phyloP scores from a whole-genome alignment of 305 asterid species.

The Fraxinus greggii region DNA sequence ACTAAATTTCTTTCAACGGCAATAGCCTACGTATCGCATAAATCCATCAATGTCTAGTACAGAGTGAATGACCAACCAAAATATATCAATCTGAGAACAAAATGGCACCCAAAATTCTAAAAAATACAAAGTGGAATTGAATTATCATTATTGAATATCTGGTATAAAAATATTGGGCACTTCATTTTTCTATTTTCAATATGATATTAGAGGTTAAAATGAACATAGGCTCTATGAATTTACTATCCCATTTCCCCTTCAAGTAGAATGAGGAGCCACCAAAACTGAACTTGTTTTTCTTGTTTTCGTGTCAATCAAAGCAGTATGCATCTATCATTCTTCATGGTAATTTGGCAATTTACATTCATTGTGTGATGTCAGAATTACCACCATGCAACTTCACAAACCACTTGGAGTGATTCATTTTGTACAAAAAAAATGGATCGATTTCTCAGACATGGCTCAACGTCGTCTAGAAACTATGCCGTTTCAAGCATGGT shows the following conservation, averaged over 20 bases:
- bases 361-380: conserved; percentile 21
- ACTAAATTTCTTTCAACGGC: not conserved
- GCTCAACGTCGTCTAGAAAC: conserved; percentile 23
- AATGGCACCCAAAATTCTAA: conserved; percentile 23
- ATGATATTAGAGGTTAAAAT: conserved; percentile 22
- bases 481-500: conserved; percentile 47
- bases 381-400: conserved; percentile 8
- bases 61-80: conserved; percentile 22
- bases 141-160: conserved; percentile 26
- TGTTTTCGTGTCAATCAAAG: conserved; percentile 9
- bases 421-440: conserved; percentile 28
- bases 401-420: conserved; percentile 3
- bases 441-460: conserved; percentile 25
- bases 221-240: conserved; percentile 24
- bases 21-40: not conserved
- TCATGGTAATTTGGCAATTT: conserved; percentile 30
- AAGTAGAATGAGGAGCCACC: conserved; percentile 29
- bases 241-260: conserved; percentile 26
- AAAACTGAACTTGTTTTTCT: conserved; percentile 31
- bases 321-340: conserved; percentile 25
- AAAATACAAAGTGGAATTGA: conserved; percentile 25
- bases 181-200: conserved; percentile 21
- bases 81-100: conserved; percentile 15
- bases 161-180: conserved; percentile 26
- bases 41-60: not conserved